These are phyloP conservation scores for Apophysomyces ossiformis DNA, from an alignment of 371 early-diverging fungal species.

Conservation along the genomic window DNA sequence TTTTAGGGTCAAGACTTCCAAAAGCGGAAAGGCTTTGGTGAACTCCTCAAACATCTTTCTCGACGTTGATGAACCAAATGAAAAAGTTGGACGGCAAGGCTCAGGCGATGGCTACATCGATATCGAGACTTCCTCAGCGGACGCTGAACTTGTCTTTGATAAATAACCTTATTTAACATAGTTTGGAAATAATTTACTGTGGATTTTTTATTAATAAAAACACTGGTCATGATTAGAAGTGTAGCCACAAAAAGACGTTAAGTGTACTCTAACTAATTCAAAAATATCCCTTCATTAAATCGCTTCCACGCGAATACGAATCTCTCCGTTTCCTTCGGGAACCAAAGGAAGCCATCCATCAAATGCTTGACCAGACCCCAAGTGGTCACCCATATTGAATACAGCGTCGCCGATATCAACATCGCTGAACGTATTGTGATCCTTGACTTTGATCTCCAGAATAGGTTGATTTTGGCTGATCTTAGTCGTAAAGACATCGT, in stretches of 20 bases:
- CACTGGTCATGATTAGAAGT: neutral
- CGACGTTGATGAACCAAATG: neutral
- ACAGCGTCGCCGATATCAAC: slow-evolving; percentile 56
- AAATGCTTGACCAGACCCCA: neutral
- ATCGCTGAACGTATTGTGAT: slow-evolving; percentile 63
- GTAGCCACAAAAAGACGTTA: neutral
- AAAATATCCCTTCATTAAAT: neutral
- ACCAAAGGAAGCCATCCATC: slow-evolving; percentile 21
- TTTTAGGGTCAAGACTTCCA: neutral
- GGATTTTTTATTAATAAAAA: too few relatives aligned
- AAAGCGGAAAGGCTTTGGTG: neutral
- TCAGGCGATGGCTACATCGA: neutral
- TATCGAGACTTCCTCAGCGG: neutral
- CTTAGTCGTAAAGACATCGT: slow-evolving; percentile 27
- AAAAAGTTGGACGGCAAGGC: neutral
- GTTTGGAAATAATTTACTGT: too few relatives aligned
- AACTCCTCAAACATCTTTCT: neutral
- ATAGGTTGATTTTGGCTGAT: slow-evolving; percentile 32
- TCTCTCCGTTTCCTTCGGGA: slow-evolving; percentile 15
- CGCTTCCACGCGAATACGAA: slow-evolving; percentile 13
- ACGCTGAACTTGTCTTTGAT: slow-evolving; percentile 1
- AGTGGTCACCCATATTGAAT: slow-evolving; percentile 45
- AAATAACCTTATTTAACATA: neutral
- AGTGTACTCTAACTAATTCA: neutral
- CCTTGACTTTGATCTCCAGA: slow-evolving; percentile 56